Evolutionary conservation across 768 basidiomycete species (phyloP).

Genomic region (Hydnomerulius pinastri): DNA sequence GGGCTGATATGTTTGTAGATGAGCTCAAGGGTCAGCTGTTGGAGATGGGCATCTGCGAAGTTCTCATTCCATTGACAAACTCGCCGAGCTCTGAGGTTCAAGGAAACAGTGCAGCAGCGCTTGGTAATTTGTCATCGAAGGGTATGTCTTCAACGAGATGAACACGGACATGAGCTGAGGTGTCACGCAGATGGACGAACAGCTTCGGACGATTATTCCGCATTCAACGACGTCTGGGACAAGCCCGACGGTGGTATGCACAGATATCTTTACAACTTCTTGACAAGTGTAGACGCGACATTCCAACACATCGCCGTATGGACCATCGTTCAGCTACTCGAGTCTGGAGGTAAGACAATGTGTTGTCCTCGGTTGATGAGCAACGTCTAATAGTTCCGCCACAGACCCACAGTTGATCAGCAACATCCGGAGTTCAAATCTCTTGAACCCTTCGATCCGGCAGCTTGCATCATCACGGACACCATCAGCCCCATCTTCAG

Average conservation of each 20-base stretch:
- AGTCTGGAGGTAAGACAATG: constrained; percentile 75
- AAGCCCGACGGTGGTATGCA: constrained; percentile 98
- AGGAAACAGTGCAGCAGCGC: constrained; percentile 96
- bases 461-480: constrained; percentile 74
- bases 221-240: constrained; percentile 98
- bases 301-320: constrained; percentile 99
- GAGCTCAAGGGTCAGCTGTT: constrained; percentile 95
- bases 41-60: constrained; percentile 98
- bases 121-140: constrained; percentile 97
- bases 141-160: constrained; percentile 45
- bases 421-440: constrained; percentile 83
- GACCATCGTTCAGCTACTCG: constrained; percentile 97
- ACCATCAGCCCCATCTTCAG: constrained; percentile 68
- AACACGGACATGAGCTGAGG: neutral
- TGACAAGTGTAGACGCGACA: constrained; percentile 90
- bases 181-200: constrained; percentile 64
- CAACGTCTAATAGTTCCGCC: neutral
- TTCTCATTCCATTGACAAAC: constrained; percentile 94
- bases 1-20: constrained; percentile 52
- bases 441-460: constrained; percentile 85
- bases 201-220: constrained; percentile 86
- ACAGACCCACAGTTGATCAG: constrained; percentile 85
- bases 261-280: constrained; percentile 89
- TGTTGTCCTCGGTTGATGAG: neutral
- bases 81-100: constrained; percentile 97